Conservation (phyloP, 164 flowering plant species). For the Magnolia kwangsiensis region DNA sequence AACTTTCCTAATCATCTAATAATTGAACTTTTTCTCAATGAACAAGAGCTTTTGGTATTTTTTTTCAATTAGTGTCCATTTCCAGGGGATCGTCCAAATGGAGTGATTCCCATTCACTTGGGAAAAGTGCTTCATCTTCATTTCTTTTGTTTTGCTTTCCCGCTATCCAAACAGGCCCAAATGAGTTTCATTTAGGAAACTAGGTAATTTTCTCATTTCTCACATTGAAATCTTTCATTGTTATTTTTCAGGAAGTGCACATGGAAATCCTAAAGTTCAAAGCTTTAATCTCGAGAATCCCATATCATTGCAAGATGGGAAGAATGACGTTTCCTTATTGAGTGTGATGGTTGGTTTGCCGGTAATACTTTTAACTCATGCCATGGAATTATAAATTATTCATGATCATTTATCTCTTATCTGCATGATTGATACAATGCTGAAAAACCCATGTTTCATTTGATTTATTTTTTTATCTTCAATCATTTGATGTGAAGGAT, state of each 20-base stretch:
- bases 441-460: not conserved
- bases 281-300: slow-evolving; percentile 27
- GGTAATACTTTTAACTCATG: slow-evolving; percentile 34
- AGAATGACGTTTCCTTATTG: slow-evolving; percentile 59
- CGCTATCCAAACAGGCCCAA: no score
- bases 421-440: not conserved
- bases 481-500: slow-evolving; percentile 38
- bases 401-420: not conserved
- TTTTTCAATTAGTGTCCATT: no score
- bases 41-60: no score
- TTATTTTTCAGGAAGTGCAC: slow-evolving; percentile 48
- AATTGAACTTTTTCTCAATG: no score
- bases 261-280: slow-evolving; percentile 40
- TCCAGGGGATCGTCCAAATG: no score
- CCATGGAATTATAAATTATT: not conserved
- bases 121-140: no score
- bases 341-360: slow-evolving; percentile 87
- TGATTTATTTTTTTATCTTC: slow-evolving; percentile 8
- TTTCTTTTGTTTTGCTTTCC: no score
- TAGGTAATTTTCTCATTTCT: no score
- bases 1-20: no score
- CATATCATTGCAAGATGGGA: slow-evolving; percentile 40
- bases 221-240: not conserved
- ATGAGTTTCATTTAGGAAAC: no score
- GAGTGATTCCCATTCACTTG: no score